Conservation (phyloP, 2,329 filamentous ascomycete species). For the Canariomyces notabilis region DNA sequence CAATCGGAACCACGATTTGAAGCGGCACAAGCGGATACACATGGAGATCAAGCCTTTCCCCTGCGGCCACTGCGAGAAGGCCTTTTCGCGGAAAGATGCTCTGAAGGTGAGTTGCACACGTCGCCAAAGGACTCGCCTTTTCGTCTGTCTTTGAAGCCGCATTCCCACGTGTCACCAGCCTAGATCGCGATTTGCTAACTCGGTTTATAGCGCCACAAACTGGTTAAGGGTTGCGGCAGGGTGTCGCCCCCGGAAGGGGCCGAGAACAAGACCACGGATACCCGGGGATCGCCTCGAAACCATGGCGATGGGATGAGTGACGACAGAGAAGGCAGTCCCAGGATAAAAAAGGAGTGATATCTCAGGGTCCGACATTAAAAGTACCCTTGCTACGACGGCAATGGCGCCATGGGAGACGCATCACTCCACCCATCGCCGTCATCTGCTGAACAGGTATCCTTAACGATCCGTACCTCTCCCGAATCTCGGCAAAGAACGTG, state of each 20-base stretch:
- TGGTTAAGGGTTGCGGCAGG: constrained; percentile 60
- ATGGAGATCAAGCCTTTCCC: constrained; percentile 93
- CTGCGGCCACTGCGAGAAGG: constrained; percentile 88
- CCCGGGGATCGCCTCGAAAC: constrained; percentile 6
- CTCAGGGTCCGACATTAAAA: neutral
- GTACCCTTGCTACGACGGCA: neutral
- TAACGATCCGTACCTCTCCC: too few relatives aligned
- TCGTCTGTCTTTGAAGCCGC: neutral
- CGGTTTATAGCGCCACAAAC: constrained; percentile 48
- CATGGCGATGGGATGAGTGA: constrained; percentile 9
- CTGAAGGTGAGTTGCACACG: constrained; percentile 59
- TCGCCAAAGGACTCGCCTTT: neutral
- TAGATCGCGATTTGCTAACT: neutral
- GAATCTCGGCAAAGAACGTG: too few relatives aligned
- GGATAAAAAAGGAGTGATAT: constrained; percentile 16
- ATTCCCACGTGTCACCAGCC: neutral
- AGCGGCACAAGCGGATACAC: constrained; percentile 93
- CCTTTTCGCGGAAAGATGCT: constrained; percentile 93
- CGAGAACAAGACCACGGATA: constrained; percentile 8
- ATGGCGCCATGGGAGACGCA: neutral
- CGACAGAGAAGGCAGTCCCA: constrained; percentile 16
- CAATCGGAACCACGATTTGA: constrained; percentile 93
- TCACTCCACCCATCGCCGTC: neutral
- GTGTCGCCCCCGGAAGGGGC: constrained; percentile 26
- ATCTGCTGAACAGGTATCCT: too few relatives aligned